Conservation (phyloP, 371 early-diverging fungal species). For the Conidiobolus incongruus region DNA sequence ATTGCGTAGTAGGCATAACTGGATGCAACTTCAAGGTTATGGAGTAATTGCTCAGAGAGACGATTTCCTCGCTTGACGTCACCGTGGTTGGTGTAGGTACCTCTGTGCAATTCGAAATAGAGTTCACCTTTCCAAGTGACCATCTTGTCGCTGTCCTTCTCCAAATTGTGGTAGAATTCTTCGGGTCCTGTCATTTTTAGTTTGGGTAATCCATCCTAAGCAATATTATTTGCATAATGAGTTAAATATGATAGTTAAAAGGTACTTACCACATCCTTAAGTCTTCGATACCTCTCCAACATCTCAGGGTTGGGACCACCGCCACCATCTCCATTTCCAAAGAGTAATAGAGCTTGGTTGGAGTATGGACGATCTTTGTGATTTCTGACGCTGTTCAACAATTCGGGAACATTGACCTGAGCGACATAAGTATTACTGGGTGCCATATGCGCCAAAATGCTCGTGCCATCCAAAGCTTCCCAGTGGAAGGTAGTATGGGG, state of each 20-base stretch:
- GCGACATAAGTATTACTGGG: conserved; percentile 15
- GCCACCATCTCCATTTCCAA: conserved; percentile 94
- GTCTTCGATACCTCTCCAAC: conserved; percentile 57
- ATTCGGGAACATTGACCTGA: background rate
- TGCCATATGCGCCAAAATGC: conserved; percentile 20
- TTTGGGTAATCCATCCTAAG: conserved; percentile 50
- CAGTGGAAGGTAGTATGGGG: conserved; percentile 85
- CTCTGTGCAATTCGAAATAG: conserved; percentile 90
- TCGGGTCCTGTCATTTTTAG: conserved; percentile 50
- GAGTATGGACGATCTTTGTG: conserved; percentile 60
- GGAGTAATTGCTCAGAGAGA: conserved; percentile 54
- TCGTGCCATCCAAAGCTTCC: conserved; percentile 22
- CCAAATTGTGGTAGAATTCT: conserved; percentile 51
- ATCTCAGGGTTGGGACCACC: conserved; percentile 75
- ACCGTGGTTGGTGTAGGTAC: conserved; percentile 89
- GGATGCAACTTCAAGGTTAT: conserved; percentile 67
- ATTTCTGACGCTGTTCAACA: conserved; percentile 32
- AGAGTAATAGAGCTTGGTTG: conserved; percentile 62
- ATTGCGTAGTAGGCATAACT: too few relatives aligned
- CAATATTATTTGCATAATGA: too few relatives aligned
- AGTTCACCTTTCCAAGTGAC: conserved; percentile 83
- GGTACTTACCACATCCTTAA: conserved; percentile 48
- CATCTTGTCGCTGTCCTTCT: conserved; percentile 19
- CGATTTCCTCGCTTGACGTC: conserved; percentile 67
- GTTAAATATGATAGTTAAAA: too few relatives aligned